Base-by-base conservation (phyloP, 2,329 filamentous ascomycete genomes). In the Talaromyces verruculosus region DNA sequence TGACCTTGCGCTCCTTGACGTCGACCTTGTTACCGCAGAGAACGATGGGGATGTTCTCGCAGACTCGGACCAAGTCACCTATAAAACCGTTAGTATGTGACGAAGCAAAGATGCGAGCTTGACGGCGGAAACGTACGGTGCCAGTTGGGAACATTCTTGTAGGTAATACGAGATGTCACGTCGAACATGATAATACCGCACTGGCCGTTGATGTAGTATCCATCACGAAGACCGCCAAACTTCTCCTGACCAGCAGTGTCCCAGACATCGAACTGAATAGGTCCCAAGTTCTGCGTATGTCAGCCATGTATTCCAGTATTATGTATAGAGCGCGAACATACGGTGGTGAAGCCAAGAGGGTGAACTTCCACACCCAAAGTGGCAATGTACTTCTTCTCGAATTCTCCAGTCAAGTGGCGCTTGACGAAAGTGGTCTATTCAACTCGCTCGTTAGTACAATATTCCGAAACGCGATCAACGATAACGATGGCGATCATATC, bases 111-210 rank as follows among this genome's bases (percentile, higher is more conserved):
- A 33, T 8, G 30, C 30, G 30, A 33, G 30, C 6, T 33, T 8
- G 30, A 33, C 3, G 28, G 30, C 4, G 22, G 41, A 37, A 68
- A 89, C 92, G 81, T 89, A 97, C 95, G 95, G 84, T 99, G 95
- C 95, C 95, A 99, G 91, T 98, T 98, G 85, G 95, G 95, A 71
- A 99, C 95, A 87, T 99, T 99, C 91, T 99, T 99, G 91, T 99
- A 99, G 82, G 95, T 99, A 82, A 99, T 98, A 80, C 95, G 92
- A 74, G 94, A 97, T 71, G 95, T 98, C 73, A 99, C 94, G 83
- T 99, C 94, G 83, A 99, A 99, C 94, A 99, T 99, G 89, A 99
- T 98, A 87, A 99, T 97, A 85, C 95, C 94, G 83, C 94, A 98
- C 85, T 98, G 94, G 78, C 94, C 94, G 86, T 97, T 97, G 88